Percentiles rank a stretch among this genome's conserved stretches.
Conservation (phyloP, 1,284 basidiomycete species). For the Mycena sp. region DNA sequence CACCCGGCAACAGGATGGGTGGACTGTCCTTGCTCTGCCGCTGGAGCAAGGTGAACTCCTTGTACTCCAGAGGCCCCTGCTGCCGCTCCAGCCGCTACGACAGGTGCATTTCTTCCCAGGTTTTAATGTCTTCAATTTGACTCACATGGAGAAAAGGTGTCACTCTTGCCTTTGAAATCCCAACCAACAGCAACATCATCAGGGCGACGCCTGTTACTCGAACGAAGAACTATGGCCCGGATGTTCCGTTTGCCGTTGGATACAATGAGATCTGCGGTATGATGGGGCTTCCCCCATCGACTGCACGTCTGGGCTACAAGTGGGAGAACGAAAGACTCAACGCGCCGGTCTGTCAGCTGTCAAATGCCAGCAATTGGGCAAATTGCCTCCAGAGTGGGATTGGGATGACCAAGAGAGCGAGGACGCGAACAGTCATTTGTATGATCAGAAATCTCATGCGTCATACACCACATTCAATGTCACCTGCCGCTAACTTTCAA, state of each 20-base stretch:
- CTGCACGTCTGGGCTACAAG: too few species aligned
- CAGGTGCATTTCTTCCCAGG: background rate
- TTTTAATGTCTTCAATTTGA: background rate
- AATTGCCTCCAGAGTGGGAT: constrained; percentile 6
- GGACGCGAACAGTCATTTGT: too few species aligned
- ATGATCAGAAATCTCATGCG: constrained; percentile 19
- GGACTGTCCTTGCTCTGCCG: background rate
- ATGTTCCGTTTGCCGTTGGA: background rate
- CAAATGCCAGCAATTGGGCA: constrained; percentile 4
- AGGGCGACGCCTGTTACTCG: background rate
- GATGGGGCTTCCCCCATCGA: constrained; percentile 6
- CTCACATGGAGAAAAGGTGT: background rate
- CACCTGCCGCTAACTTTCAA: too few species aligned
- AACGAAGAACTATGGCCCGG: background rate
- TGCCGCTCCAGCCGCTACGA: background rate
- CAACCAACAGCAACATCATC: background rate
- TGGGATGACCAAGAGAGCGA: background rate
- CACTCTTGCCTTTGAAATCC: background rate
- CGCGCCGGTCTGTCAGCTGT: background rate
- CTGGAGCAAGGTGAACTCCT: background rate
- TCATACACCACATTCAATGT: background rate
- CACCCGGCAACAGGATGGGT: too few species aligned
- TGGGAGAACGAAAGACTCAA: constrained; percentile 17
- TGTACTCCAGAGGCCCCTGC: constrained; percentile 1
- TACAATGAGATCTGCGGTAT: background rate